Evolutionary conservation across 257 asterid genomes (phyloP).

Genomic region (Solanum dulcamara): DNA sequence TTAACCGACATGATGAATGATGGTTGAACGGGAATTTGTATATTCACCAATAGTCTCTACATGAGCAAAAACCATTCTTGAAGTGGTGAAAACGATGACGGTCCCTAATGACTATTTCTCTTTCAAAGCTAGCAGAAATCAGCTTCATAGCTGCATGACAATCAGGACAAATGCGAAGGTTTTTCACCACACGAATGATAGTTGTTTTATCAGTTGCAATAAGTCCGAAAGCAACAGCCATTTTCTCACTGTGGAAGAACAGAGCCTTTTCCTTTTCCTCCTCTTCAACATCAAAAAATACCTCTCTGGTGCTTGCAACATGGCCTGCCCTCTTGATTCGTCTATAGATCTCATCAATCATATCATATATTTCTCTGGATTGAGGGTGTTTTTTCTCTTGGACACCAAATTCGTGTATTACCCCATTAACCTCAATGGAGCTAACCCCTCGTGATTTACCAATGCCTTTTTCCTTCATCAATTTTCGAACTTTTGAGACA

Average conservation of each 20-base stretch:
- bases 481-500: conserved; percentile 5
- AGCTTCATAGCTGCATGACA: conserved; percentile 13
- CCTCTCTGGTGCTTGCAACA: conserved; percentile 10
- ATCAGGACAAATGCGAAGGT: conserved; percentile 12
- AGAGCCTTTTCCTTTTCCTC: conserved; percentile 12
- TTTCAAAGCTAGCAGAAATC: conserved; percentile 5
- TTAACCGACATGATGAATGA: neutral
- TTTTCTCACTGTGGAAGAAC: conserved; percentile 10
- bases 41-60: conserved; percentile 9
- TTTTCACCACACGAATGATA: conserved; percentile 9
- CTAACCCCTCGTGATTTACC: conserved; percentile 8
- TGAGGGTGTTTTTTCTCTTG: conserved; percentile 10
- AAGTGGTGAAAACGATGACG: conserved; percentile 11
- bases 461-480: conserved; percentile 9
- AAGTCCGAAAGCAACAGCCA: conserved; percentile 16
- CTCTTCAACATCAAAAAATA: conserved; percentile 13
- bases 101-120: conserved; percentile 11
- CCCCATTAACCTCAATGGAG: conserved; percentile 12
- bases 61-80: conserved; percentile 9
- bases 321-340: conserved; percentile 8
- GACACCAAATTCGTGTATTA: conserved; percentile 12
- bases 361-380: neutral
- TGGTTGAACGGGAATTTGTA: neutral
- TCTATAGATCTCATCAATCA: conserved; percentile 8
- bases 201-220: neutral